Percentiles rank a stretch among this genome's conserved stretches.
Evolutionary conservation across 441 rosid species (phyloP).

Genomic region (Francoa sonchifolia): DNA sequence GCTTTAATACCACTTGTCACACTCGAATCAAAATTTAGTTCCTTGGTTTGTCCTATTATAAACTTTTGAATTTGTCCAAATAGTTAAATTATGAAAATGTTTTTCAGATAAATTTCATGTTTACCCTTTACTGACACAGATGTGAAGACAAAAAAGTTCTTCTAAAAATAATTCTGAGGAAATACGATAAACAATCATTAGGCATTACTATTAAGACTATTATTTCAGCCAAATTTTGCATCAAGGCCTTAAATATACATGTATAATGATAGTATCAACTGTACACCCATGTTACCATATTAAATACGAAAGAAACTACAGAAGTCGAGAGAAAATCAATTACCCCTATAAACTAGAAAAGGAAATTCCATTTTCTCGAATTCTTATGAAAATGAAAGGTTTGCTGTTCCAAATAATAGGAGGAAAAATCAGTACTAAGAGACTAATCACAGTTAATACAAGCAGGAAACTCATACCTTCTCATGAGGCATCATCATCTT

Average conservation of each 20-base stretch:
- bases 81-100: too few species aligned
- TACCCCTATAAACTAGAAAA: conserved; percentile 4
- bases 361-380: neutral
- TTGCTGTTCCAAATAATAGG: conserved; percentile 13
- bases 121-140: too few species aligned
- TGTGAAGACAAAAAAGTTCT: too few species aligned
- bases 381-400: too few species aligned
- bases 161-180: too few species aligned
- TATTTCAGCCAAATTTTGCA: neutral
- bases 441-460: conserved; percentile 13
- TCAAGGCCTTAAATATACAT: conserved; percentile 11
- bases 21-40: too few species aligned
- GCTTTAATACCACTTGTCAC: too few species aligned
- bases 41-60: too few species aligned
- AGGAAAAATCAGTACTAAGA: conserved; percentile 12
- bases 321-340: conserved; percentile 2
- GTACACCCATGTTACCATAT: conserved; percentile 18
- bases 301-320: conserved; percentile 8
- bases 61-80: too few species aligned
- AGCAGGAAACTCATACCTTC: conserved; percentile 9
- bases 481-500: conserved; percentile 13
- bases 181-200: too few species aligned
- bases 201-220: too few species aligned
- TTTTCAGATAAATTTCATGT: too few species aligned
- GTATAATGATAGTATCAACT: conserved; percentile 16